Base-by-base conservation (phyloP, 2,329 filamentous ascomycete species). In the Fusarium redolens region DNA sequence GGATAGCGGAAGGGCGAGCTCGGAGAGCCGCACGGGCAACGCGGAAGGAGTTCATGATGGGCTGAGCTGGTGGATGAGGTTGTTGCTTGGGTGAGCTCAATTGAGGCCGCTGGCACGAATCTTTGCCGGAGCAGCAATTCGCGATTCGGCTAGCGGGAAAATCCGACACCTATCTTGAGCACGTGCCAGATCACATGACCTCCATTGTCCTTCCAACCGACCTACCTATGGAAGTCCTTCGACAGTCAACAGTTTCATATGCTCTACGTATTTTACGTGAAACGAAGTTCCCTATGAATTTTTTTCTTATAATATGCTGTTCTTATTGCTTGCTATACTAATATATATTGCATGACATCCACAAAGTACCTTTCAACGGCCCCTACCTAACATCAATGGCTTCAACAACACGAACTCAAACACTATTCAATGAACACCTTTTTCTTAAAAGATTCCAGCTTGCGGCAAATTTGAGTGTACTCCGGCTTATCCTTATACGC, bases 21-120 rank as follows among this genome's bases (percentile, higher is more conserved):
- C 94, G 90, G 84, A 97, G 89, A 87, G 94, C 96, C 85, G 91
- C 90, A 86, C 96, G 93, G 88, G 95, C 93, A 86, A 97, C 89
- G 86, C 95, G 94, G 86, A 98, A 87, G 85, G 94, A 93, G 91
- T 95, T 97, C 96, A 98, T 98, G 86, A 85, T 90, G 87, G 80
- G 81, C 74, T 83, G 82, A 81, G 82, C 80, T 83, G 83, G 81
- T 83, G 86, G 86, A 87, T 85, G 85, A 80, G 79, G 75, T 80
- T 84, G 80, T 80, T 87, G 84, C 83, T 82, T 83, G 81, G 81
- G 71, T 79, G 80, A 81, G 81, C 79, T 83, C 79, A 75, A 80
- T 73, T 79, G 79, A 81, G 77, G 82, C 83, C 84, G 82, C 82
- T 81, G 79, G 80, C 81, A 83, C 82, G 84, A 87, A 87, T 87